Evolutionary conservation across 164 flowering plant species (phyloP).

Genomic region (Liquidambar formosana): DNA sequence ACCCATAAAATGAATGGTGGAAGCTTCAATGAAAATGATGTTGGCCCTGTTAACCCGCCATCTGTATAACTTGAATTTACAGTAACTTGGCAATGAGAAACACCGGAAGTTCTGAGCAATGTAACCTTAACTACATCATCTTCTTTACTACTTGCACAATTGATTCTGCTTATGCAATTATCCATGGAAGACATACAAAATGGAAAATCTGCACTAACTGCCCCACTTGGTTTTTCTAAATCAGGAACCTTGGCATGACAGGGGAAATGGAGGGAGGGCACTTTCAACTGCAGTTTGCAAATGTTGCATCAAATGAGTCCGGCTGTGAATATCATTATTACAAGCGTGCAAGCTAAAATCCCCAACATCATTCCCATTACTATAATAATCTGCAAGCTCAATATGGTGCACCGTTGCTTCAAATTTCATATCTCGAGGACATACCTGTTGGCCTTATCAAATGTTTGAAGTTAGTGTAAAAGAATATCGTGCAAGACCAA

Average conservation of each 20-base stretch:
- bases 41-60: slow-evolving; percentile 28
- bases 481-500: background rate
- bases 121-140: slow-evolving; percentile 39
- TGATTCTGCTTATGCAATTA: slow-evolving; percentile 11
- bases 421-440: slow-evolving; percentile 58
- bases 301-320: slow-evolving; percentile 32
- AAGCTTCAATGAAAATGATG: slow-evolving; percentile 58
- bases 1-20: slow-evolving; percentile 81
- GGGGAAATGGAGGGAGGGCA: slow-evolving; percentile 51
- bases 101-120: slow-evolving; percentile 56
- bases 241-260: slow-evolving; percentile 23
- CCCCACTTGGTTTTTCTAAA: slow-evolving; percentile 16
- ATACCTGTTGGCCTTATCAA: slow-evolving; percentile 69
- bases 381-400: slow-evolving; percentile 61
- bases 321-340: slow-evolving; percentile 13
- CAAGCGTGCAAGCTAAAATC: slow-evolving; percentile 12
- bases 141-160: slow-evolving; percentile 14
- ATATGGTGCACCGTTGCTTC: slow-evolving; percentile 59
- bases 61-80: slow-evolving; percentile 28
- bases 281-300: slow-evolving; percentile 62
- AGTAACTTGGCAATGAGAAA: slow-evolving; percentile 33
- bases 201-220: slow-evolving; percentile 15
- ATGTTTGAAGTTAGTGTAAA: slow-evolving; percentile 22
- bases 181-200: slow-evolving; percentile 7
- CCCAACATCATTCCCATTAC: slow-evolving; percentile 15